phyloP scores from a whole-genome alignment of 352 stramenopile genomes.

The Pythium monospermum region DNA sequence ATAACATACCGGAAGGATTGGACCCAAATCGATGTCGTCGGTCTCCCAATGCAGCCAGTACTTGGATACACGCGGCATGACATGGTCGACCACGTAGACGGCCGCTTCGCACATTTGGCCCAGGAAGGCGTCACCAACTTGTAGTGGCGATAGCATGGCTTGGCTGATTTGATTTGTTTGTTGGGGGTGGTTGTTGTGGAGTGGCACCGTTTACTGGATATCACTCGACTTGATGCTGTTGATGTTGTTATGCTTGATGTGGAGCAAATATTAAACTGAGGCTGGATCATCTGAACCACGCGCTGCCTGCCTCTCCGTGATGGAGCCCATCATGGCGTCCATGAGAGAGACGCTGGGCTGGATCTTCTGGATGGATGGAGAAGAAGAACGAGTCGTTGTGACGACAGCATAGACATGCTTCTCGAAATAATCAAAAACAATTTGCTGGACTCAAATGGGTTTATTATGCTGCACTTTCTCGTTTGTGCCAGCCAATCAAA shows the following conservation, averaged over 20 bases:
- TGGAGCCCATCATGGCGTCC: too few relatives aligned
- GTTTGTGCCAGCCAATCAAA: background rate
- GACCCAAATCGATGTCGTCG: slow-evolving; percentile 17
- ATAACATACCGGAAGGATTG: slow-evolving; percentile 20
- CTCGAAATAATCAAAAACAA: background rate
- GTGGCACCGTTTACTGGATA: too few relatives aligned
- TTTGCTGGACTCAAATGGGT: background rate
- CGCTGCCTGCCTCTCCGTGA: too few relatives aligned
- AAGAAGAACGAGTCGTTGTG: too few relatives aligned
- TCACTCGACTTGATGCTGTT: background rate
- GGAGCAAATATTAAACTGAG: slow-evolving; percentile 10
- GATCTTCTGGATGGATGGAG: too few relatives aligned
- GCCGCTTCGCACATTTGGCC: slow-evolving; percentile 29
- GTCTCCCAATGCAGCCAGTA: slow-evolving; percentile 41
- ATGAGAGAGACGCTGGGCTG: too few relatives aligned
- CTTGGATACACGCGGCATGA: slow-evolving; percentile 39
- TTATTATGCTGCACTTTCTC: slow-evolving; percentile 3
- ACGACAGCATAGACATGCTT: slow-evolving; percentile 1
- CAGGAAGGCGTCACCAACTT: slow-evolving; percentile 34
- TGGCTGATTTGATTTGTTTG: slow-evolving; percentile 2
- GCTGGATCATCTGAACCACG: background rate
- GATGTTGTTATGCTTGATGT: slow-evolving; percentile 4
- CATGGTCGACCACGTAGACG: slow-evolving; percentile 36
- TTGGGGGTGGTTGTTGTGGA: background rate
- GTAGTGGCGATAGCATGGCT: slow-evolving; percentile 28